These are phyloP conservation scores for Microdochium bolleyi DNA, from an alignment of 2,329 filamentous ascomycete genomes.

Conservation along the genomic window DNA sequence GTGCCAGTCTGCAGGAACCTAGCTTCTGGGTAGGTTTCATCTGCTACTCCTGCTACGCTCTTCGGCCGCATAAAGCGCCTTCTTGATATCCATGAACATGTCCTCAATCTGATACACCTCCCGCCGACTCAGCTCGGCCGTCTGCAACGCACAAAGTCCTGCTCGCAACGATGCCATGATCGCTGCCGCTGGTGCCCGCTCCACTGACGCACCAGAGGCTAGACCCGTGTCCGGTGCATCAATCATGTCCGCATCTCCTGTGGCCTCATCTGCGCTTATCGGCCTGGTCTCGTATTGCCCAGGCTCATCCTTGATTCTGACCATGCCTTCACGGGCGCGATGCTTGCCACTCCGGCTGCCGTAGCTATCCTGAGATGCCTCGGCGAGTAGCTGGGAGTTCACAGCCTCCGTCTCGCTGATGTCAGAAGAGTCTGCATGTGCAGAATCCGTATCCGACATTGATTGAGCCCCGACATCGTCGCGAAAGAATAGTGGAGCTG, in stretches of 20 bases:
- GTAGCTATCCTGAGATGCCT: constrained; percentile 21
- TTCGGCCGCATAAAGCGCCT: constrained; percentile 64
- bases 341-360: background rate
- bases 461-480: background rate
- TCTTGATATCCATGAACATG: constrained; percentile 70
- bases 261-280: background rate
- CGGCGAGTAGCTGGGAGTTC: constrained; percentile 19
- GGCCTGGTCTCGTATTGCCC: background rate
- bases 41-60: constrained; percentile 33
- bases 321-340: background rate
- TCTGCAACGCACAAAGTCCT: constrained; percentile 52
- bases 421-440: constrained; percentile 9
- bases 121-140: constrained; percentile 50
- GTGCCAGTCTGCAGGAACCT: background rate
- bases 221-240: constrained; percentile 4
- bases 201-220: constrained; percentile 2
- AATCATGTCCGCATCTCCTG: background rate
- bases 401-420: constrained; percentile 18
- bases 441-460: constrained; percentile 5
- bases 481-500: background rate
- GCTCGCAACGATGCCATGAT: constrained; percentile 47
- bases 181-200: constrained; percentile 28
- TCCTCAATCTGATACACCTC: constrained; percentile 69
- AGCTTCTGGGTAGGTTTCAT: background rate
- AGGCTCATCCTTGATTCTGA: background rate